phyloP scores from a whole-genome alignment of 106 monocot species.

The Cymbidium sinense region DNA sequence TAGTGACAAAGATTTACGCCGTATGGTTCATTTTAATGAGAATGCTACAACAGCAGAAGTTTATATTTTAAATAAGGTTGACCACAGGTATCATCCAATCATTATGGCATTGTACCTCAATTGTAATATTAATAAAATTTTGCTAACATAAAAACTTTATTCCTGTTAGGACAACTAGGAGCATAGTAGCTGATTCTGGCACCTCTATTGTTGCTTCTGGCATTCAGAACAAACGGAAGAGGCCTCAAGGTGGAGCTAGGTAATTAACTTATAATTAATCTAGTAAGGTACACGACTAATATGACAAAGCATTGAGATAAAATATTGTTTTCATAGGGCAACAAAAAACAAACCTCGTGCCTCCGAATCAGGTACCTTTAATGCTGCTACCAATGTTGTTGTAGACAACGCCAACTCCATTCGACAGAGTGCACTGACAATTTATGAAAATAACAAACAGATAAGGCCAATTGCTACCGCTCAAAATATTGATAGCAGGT shows the following conservation, averaged over 20 bases:
- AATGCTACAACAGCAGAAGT: conserved; percentile 45
- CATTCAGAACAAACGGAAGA: conserved; percentile 32
- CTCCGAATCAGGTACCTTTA: conserved; percentile 11
- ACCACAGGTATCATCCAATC: conserved; percentile 42
- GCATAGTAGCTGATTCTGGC: conserved; percentile 46
- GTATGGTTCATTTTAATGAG: conserved; percentile 79
- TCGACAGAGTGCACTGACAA: conserved; percentile 9
- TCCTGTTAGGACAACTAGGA: conserved; percentile 17
- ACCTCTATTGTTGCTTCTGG: conserved; percentile 35
- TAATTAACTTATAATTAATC: conserved; percentile 10
- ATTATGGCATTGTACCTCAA: background rate
- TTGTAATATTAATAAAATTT: background rate
- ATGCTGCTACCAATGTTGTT: conserved; percentile 5
- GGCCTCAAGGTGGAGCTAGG: conserved; percentile 34
- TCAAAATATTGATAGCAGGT: conserved; percentile 39
- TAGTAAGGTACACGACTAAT: background rate
- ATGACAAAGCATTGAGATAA: background rate
- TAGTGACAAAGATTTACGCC: conserved; percentile 72
- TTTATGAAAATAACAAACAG: conserved; percentile 8
- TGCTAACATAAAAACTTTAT: background rate
- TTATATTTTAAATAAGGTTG: conserved; percentile 63
- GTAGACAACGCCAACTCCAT: conserved; percentile 9
- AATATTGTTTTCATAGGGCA: conserved; percentile 29
- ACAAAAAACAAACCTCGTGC: conserved; percentile 17
- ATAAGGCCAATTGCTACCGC: background rate